Evolutionary conservation across 345 rosid species (phyloP).

Genomic region (Pistacia atlantica): DNA sequence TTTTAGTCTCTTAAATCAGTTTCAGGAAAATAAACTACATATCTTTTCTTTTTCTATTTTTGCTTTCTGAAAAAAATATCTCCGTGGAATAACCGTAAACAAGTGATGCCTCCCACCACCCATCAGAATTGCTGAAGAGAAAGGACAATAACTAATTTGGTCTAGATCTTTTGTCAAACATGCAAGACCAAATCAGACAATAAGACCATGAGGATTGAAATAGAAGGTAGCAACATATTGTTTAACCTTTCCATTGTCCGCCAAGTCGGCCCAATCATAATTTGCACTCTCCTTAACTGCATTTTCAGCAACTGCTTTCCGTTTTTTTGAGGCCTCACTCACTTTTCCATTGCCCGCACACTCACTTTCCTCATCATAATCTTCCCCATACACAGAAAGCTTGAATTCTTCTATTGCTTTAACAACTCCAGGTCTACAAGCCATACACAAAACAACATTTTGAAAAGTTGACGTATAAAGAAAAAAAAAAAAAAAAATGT

Average conservation of each 20-base stretch:
- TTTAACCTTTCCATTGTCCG: conserved; percentile 81
- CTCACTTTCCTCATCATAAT: conserved; percentile 57
- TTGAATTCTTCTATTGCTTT: conserved; percentile 76
- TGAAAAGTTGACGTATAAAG: neutral
- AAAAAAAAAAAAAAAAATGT: neutral
- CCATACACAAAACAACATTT: conserved; percentile 6
- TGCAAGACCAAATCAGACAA: neutral
- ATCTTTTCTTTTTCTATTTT: no score
- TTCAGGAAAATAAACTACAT: neutral
- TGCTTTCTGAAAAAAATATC: neutral
- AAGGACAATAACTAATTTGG: neutral
- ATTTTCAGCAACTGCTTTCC: conserved; percentile 57
- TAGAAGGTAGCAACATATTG: neutral
- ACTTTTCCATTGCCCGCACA: conserved; percentile 39
- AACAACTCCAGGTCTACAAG: conserved; percentile 59
- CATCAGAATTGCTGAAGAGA: conserved; percentile 1
- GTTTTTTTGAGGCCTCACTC: conserved; percentile 58
- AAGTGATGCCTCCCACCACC: neutral
- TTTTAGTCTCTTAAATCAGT: neutral
- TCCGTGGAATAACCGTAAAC: neutral
- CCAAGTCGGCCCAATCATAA: conserved; percentile 72
- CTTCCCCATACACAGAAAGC: conserved; percentile 71
- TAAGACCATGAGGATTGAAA: neutral
- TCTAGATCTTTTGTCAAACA: neutral
- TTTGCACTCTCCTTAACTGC: conserved; percentile 46